Base-by-base conservation (phyloP, 805 yeast genomes). In the Starmerella kuoi region DNA sequence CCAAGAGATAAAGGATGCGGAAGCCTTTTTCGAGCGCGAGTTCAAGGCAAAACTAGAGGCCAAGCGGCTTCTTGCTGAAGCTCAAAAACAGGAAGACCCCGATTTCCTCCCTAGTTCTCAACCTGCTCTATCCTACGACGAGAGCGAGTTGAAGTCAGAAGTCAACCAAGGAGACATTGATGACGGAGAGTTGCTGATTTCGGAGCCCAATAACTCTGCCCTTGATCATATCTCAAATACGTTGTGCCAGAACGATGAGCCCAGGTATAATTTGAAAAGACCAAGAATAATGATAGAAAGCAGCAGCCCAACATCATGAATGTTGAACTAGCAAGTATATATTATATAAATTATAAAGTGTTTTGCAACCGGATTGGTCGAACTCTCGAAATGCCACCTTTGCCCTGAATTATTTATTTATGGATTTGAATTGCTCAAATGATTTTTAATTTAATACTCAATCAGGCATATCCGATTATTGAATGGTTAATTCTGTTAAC, bases 1-100 rank as follows among this genome's bases (percentile, higher is more conserved):
- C n/a, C 37, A 37, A 2, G 52, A 51, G 18, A 38, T 45, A 9
- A 24, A 8, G 12, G 19, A 15, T n/a, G 53, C 43, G 3, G 48
- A 31, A 27, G 30, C 28, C 14, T 41, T 26, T 25, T 44, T 44
- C 21, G 38, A 15, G 12, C 14, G 30, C 3, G 33, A 5, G 26
- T 20, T 27, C 21, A 17, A 11, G 8, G 25, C 27, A 14, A 31
- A 17, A 8, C 19, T 9, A 21, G 17, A 20, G 24, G 15, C 33
- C 8, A 9, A 7, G 18, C 9, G 33, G 18, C 12, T 7, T 9
- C 18, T 9, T 7, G 18, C 18, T 9, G 18, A 15, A 15, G 18
- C 18, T 15, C 18, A 30, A 19, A 11, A 11, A 9, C 12, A 15
- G 8, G 8, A 9, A 7, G 33, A 30, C 18, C 18, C 18, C 9